Conservation (phyloP, 2,329 filamentous ascomycete genomes). For the Thielaviopsis punctulata region DNA sequence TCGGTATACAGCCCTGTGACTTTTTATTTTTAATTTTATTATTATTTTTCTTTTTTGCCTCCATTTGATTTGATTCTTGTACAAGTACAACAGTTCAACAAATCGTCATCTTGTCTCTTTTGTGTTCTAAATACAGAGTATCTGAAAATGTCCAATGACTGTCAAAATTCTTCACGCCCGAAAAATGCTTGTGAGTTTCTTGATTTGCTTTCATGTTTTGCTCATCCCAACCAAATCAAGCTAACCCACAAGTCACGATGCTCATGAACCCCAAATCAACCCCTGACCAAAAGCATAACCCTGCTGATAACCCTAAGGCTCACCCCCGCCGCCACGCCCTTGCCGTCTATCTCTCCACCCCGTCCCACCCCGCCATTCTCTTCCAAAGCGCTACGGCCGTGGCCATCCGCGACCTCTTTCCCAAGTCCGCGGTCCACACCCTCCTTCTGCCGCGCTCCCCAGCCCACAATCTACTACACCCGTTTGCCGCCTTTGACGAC, state of each 20-base stretch:
- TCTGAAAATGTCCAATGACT: no score
- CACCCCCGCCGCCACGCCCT: neutral
- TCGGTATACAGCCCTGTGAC: neutral
- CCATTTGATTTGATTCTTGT: no score
- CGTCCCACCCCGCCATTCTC: conserved; percentile 19
- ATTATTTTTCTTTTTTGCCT: no score
- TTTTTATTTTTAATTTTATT: no score
- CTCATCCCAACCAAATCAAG: no score
- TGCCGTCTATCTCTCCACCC: neutral
- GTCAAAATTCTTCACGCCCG: no score
- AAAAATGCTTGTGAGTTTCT: neutral
- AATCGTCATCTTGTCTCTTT: no score
- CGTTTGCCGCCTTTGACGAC: conserved; percentile 62
- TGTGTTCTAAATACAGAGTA: no score
- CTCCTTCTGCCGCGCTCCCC: conserved; percentile 68
- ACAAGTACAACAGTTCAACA: no score
- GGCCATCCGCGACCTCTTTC: conserved; percentile 65
- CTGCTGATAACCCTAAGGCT: neutral
- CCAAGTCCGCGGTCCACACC: conserved; percentile 70
- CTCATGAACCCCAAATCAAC: neutral
- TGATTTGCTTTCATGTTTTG: no score
- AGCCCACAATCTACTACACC: conserved; percentile 45
- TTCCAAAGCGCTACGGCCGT: conserved; percentile 53
- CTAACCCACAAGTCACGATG: neutral
- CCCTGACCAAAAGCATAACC: no score